Conservation (phyloP, 2,329 filamentous ascomycete genomes). For the Clonostachys rosea region DNA sequence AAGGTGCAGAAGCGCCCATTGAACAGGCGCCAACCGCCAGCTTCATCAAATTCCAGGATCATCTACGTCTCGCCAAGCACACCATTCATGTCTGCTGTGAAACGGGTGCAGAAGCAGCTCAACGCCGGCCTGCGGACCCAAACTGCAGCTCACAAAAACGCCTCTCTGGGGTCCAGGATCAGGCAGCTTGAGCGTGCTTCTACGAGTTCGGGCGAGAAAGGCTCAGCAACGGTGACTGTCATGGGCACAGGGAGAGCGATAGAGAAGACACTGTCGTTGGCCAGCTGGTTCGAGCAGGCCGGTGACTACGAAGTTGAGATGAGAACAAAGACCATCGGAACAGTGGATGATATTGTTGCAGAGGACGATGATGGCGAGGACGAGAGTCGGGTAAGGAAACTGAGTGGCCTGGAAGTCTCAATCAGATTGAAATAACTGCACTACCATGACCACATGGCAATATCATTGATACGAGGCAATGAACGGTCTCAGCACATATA, state of each 20-base stretch:
- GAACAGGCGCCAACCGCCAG: background rate
- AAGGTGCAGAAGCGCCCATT: background rate
- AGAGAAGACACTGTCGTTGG: slow-evolving; percentile 56
- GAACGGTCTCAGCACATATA: too few species aligned
- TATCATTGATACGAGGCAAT: too few species aligned
- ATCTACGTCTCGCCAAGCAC: slow-evolving; percentile 64
- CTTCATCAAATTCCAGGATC: slow-evolving; percentile 22
- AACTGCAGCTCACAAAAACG: slow-evolving; percentile 39
- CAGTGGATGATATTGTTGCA: slow-evolving; percentile 61
- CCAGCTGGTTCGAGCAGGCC: slow-evolving; percentile 60
- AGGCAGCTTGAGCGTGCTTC: slow-evolving; percentile 28
- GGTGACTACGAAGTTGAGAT: slow-evolving; percentile 53
- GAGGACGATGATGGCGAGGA: slow-evolving; percentile 31
- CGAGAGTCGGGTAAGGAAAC: slow-evolving; percentile 36
- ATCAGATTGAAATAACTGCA: slow-evolving; percentile 36
- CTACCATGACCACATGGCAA: too few species aligned
- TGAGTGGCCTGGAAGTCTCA: slow-evolving; percentile 46
- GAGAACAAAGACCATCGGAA: slow-evolving; percentile 57
- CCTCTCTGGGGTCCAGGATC: slow-evolving; percentile 40
- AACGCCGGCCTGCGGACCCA: slow-evolving; percentile 36
- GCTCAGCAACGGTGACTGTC: slow-evolving; percentile 41
- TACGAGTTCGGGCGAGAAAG: background rate
- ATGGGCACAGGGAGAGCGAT: slow-evolving; percentile 66
- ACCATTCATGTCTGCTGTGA: slow-evolving; percentile 64
- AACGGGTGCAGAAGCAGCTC: slow-evolving; percentile 61